Conservation (phyloP, 2,329 filamentous ascomycete genomes). For the Thermochaetoides dissita region DNA sequence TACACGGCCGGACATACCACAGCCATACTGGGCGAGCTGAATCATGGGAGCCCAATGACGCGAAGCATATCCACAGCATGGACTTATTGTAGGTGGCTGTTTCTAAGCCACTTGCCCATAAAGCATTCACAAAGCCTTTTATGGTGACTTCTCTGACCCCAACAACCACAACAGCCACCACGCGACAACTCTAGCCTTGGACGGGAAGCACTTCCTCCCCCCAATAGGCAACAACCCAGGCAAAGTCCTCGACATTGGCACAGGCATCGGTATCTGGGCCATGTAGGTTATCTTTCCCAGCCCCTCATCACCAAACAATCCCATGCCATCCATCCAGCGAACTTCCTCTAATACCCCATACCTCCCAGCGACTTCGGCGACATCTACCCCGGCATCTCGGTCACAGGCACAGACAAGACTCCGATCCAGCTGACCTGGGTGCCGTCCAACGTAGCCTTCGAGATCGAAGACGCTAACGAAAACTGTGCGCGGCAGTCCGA, state of each 20-base stretch:
- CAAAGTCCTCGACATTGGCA: conserved; percentile 28
- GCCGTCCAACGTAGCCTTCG: conserved; percentile 23
- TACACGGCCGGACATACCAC: conserved; percentile 8
- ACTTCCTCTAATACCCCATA: no score
- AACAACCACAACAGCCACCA: conserved; percentile 16
- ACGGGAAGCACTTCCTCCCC: conserved; percentile 21
- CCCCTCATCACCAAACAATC: background rate
- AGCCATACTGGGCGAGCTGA: conserved; percentile 1
- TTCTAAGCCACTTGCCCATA: no score
- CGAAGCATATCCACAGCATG: background rate
- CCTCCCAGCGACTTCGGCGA: conserved; percentile 20
- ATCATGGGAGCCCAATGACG: conserved; percentile 5
- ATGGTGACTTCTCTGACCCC: no score
- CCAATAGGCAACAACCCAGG: conserved; percentile 14
- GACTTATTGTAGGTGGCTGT: no score
- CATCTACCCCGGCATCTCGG: conserved; percentile 15
- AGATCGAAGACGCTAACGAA: conserved; percentile 23
- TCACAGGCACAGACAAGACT: conserved; percentile 19
- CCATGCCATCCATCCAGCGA: no score
- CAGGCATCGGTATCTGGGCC: conserved; percentile 29
- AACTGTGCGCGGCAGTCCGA: conserved; percentile 13
- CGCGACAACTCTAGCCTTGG: conserved; percentile 18
- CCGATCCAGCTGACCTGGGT: conserved; percentile 20
- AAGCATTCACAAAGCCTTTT: no score
- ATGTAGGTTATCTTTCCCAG: conserved; percentile 13